Base-by-base conservation (phyloP, 73 alveolate species). In the Paramecium bursaria region DNA sequence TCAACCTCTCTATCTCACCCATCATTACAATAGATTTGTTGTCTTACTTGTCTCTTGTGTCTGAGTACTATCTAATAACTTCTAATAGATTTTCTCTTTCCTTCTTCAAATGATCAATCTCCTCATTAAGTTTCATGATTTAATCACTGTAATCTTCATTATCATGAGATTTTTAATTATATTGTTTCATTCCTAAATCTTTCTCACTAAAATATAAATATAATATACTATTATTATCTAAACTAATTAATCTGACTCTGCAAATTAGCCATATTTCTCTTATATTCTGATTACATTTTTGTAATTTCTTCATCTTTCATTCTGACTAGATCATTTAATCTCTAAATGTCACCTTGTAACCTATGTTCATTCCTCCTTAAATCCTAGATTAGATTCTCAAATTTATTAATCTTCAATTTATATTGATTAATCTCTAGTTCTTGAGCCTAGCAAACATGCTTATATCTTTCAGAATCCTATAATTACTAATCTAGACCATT, bases 1-100 rank as follows among this genome's bases (percentile, higher is more conserved):
- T 67, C 44, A 67, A 67, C 44, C 82, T 35, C 19, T 67, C 82
- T 10, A 67, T 67, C 35, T 67, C 82, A 2, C 82, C 82, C 44
- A 25, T 19, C 25, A 67, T 15, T 39, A 67, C 55, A 31, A 67
- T 31, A 0, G 44, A 39, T 67, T 47, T 15, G 44, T 67, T 67
- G 33, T 67, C 82, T 15, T 39, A 67, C 9, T 47, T 35, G 4
- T 39, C 27, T 42, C 44, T 67, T 21, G 82, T 67, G 6, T 31
- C 19, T n/a, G 82, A 31, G 6, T 39, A 42, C 44, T 67, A 35
- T 21, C 60, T 39, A 42, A 53, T 39, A 2, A 57, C 82, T 23
- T 6, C n/a, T 35, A 39, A 17, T n/a, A 67, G 50, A 25, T 31
- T 17, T 67, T 67, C 82, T 39, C 82, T 67, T 25, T 67, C 82